Percentiles rank a stretch among this genome's conserved stretches.
phyloP scores from a whole-genome alignment of 2,329 filamentous ascomycete genomes.

The Xylariaceae sp. region DNA sequence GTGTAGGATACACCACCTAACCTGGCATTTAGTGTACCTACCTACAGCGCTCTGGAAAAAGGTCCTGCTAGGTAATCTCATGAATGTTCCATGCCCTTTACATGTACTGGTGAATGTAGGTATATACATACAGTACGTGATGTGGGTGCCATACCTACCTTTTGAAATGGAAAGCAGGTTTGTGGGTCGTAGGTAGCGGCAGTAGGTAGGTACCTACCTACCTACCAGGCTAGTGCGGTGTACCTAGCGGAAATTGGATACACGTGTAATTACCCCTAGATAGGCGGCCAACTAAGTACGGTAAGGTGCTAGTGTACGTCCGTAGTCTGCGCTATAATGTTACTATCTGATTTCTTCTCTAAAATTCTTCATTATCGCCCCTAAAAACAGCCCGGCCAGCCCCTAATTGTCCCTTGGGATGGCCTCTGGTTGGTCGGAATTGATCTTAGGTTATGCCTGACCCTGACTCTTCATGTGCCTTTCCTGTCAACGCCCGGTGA shows the following conservation, averaged over 20 bases:
- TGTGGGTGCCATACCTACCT: too few relatives aligned
- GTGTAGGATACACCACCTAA: too few relatives aligned
- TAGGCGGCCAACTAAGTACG: background rate
- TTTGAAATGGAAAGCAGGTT: too few relatives aligned
- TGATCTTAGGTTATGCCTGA: background rate
- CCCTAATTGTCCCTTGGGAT: background rate
- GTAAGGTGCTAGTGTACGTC: background rate
- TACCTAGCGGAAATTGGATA: constrained; percentile 8
- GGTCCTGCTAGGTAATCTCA: too few relatives aligned
- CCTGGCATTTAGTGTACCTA: too few relatives aligned
- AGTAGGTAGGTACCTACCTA: background rate
- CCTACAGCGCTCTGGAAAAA: too few relatives aligned
- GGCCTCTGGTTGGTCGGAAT: constrained; percentile 8
- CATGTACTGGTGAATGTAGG: too few relatives aligned
- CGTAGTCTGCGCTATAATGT: background rate
- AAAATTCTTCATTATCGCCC: constrained; percentile 9
- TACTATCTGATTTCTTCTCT: constrained; percentile 4
- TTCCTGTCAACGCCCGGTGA: background rate
- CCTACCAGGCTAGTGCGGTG: too few relatives aligned
- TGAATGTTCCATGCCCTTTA: too few relatives aligned
- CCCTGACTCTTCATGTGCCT: constrained; percentile 1
- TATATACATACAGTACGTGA: too few relatives aligned
- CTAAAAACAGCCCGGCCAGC: constrained; percentile 2
- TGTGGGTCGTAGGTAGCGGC: background rate
- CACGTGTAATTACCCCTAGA: background rate